Percentiles rank a stretch among this genome's conserved stretches.
Conservation (phyloP, 140 eudicot species). For the Stevia rebaudiana region DNA sequence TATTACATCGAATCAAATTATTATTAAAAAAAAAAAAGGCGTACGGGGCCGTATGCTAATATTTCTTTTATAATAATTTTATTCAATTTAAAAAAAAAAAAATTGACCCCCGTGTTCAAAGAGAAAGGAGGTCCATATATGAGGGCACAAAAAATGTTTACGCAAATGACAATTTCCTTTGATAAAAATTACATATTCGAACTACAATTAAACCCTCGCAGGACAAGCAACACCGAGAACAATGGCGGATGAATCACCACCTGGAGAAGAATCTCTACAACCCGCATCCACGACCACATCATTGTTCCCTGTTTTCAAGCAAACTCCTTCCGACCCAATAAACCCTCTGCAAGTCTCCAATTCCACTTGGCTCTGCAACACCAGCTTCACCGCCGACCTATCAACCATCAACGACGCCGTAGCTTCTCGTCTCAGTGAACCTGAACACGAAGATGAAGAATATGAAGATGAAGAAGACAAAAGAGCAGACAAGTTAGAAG, state of each 20-base stretch:
- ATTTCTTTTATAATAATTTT: too few species aligned
- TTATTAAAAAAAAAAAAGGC: too few species aligned
- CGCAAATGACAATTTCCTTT: too few species aligned
- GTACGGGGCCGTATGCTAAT: too few species aligned
- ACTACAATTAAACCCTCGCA: conserved; percentile 20
- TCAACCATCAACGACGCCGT: conserved; percentile 54
- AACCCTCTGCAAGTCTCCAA: conserved; percentile 19
- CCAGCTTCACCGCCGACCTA: conserved; percentile 81
- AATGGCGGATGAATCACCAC: conserved; percentile 33
- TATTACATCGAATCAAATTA: too few species aligned
- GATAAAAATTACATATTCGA: too few species aligned
- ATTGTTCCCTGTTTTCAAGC: conserved; percentile 40
- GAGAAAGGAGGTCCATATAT: too few species aligned
- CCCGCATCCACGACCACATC: conserved; percentile 24
- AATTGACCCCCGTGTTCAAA: too few species aligned
- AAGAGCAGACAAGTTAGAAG: conserved; percentile 10
- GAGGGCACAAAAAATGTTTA: too few species aligned
- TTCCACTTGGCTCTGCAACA: conserved; percentile 52
- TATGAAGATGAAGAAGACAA: too few species aligned
- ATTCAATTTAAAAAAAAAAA: too few species aligned
- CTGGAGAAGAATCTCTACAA: conserved; percentile 15
- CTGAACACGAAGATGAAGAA: conserved; percentile 24
- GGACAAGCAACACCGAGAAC: not conserved
- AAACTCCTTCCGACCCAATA: conserved; percentile 15
- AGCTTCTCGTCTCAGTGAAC: conserved; percentile 19